Percentiles rank a stretch among this genome's conserved stretches.
phyloP scores from a whole-genome alignment of 768 basidiomycete genomes.

The Lactarius sanguifluus region DNA sequence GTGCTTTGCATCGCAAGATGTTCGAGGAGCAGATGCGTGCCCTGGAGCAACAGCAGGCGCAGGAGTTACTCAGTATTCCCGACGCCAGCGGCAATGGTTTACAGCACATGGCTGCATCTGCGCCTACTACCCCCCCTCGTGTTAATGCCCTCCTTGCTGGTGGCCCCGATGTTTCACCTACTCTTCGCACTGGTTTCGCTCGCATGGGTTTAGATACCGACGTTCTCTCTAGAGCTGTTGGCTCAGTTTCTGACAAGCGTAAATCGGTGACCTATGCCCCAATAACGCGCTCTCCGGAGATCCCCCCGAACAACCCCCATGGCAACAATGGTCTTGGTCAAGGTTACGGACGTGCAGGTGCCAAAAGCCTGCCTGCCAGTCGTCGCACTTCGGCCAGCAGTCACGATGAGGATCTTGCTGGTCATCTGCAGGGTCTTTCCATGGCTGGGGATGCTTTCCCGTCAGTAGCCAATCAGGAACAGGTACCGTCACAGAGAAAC shows the following conservation, averaged over 20 bases:
- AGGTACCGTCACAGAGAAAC: slow-evolving; percentile 53
- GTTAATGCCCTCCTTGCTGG: slow-evolving; percentile 69
- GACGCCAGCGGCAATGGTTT: slow-evolving; percentile 52
- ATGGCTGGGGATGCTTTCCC: slow-evolving; percentile 65
- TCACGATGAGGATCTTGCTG: slow-evolving; percentile 79
- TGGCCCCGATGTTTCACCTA: slow-evolving; percentile 43
- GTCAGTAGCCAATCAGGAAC: slow-evolving; percentile 51
- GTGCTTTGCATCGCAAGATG: slow-evolving; percentile 77
- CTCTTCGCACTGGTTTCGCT: slow-evolving; percentile 45
- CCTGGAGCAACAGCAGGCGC: slow-evolving; percentile 87
- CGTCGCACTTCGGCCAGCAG: slow-evolving; percentile 86
- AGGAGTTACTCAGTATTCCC: slow-evolving; percentile 77
- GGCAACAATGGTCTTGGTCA: slow-evolving; percentile 44
- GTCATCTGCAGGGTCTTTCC: slow-evolving; percentile 70
- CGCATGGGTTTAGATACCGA: slow-evolving; percentile 55
- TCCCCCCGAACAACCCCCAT: slow-evolving; percentile 36
- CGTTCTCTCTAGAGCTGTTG: slow-evolving; percentile 65
- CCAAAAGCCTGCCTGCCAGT: slow-evolving; percentile 92
- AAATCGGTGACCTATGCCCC: slow-evolving; percentile 86
- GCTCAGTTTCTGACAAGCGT: slow-evolving; percentile 69
- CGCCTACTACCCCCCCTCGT: slow-evolving; percentile 85
- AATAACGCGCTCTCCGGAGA: slow-evolving; percentile 71
- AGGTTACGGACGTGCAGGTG: slow-evolving; percentile 64
- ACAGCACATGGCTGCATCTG: slow-evolving; percentile 82
- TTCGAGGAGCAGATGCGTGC: slow-evolving; percentile 98